Evolutionary conservation across 2,329 filamentous ascomycete genomes (phyloP).

Genomic region (Aspergillus pseudoglaucus): DNA sequence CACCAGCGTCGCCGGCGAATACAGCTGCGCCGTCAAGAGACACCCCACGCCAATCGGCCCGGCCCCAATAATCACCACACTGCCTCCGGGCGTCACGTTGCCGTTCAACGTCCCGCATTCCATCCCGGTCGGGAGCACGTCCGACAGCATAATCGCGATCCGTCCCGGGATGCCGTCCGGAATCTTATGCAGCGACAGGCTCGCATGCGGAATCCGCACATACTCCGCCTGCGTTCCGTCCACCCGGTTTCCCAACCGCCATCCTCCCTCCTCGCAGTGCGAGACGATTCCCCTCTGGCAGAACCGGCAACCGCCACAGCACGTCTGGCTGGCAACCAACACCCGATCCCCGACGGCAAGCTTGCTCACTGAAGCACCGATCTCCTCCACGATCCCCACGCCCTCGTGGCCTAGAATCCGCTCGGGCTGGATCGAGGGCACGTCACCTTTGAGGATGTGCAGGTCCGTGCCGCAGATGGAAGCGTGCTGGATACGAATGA

Average conservation of each 20-base stretch:
- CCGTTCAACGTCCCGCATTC: conserved; percentile 47
- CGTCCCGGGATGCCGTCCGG: conserved; percentile 38
- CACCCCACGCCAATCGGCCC: conserved; percentile 49
- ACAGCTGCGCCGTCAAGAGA: conserved; percentile 47
- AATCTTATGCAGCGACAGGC: conserved; percentile 40
- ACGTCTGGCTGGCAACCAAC: conserved; percentile 47
- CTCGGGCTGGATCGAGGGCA: conserved; percentile 42
- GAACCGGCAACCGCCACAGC: conserved; percentile 47
- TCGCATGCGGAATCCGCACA: conserved; percentile 47
- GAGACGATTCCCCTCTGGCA: conserved; percentile 49
- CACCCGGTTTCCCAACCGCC: conserved; percentile 49
- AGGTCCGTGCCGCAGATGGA: conserved; percentile 53
- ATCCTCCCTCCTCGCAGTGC: conserved; percentile 50
- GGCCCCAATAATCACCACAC: conserved; percentile 47
- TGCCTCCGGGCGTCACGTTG: conserved; percentile 44
- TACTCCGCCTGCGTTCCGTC: conserved; percentile 52
- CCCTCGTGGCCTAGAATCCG: conserved; percentile 50
- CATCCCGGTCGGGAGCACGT: conserved; percentile 49
- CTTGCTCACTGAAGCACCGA: conserved; percentile 40
- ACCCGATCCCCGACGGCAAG: conserved; percentile 49
- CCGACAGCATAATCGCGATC: conserved; percentile 32
- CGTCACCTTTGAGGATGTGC: conserved; percentile 52
- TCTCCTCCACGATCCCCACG: conserved; percentile 43
- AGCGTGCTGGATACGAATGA: conserved; percentile 44
- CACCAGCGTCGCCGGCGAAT: conserved; percentile 45